A percentile compares a stretch with the other conserved stretches of the same genome.
Conservation (phyloP, 352 stramenopile genomes). For the Globisporangium cederbergense region DNA sequence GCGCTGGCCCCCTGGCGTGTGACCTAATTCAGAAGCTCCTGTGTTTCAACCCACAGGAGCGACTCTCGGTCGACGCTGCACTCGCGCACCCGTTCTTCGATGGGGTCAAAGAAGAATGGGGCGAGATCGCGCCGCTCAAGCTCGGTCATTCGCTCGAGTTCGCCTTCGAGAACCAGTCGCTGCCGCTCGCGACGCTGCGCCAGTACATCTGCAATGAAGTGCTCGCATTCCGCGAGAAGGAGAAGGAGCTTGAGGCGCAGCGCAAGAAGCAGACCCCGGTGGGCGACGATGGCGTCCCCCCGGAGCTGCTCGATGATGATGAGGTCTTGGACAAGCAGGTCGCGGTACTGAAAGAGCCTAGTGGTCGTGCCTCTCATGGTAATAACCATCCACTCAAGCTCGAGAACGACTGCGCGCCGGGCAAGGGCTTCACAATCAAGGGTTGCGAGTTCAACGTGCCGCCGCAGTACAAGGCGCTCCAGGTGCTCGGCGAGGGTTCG, state of each 20-base stretch:
- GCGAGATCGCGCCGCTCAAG: constrained; percentile 53
- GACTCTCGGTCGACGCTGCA: constrained; percentile 88
- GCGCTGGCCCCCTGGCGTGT: constrained; percentile 35
- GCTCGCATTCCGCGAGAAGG: constrained; percentile 43
- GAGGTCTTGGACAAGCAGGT: neutral
- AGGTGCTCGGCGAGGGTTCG: constrained; percentile 89
- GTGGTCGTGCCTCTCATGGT: neutral
- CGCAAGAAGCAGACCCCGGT: constrained; percentile 28
- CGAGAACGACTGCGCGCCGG: constrained; percentile 55
- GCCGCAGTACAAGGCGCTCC: constrained; percentile 71
- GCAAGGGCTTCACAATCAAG: constrained; percentile 77
- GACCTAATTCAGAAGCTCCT: constrained; percentile 88
- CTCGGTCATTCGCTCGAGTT: constrained; percentile 80
- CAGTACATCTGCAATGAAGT: constrained; percentile 85
- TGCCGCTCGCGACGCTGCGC: constrained; percentile 62
- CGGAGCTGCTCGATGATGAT: neutral
- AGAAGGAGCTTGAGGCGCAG: constrained; percentile 17
- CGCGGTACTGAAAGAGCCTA: neutral
- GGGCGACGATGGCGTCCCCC: constrained; percentile 5
- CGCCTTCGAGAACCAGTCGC: constrained; percentile 73
- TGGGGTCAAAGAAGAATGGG: constrained; percentile 88
- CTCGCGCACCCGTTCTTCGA: constrained; percentile 87
- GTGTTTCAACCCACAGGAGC: constrained; percentile 89
- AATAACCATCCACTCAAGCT: constrained; percentile 21
- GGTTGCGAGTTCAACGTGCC: constrained; percentile 84